phyloP scores from a whole-genome alignment of 148 eudicot species.

The Fagopyrum homotropicum region DNA sequence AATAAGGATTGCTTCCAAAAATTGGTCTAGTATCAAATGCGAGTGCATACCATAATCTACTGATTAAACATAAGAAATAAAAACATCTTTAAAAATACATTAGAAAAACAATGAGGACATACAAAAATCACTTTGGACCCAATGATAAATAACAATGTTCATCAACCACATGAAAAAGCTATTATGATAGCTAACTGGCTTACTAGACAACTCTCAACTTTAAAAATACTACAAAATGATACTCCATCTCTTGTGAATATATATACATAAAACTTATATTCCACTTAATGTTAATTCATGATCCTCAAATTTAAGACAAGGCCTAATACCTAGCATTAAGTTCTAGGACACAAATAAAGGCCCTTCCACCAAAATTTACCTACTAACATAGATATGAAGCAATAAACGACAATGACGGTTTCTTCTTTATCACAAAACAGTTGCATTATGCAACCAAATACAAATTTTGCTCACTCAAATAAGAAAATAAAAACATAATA shows the following conservation, averaged over 20 bases:
- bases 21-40: too few relatives aligned
- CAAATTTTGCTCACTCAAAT: neutral
- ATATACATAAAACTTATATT: too few relatives aligned
- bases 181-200: neutral
- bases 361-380: neutral
- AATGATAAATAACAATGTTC: neutral
- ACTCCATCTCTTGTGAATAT: neutral
- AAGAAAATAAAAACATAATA: neutral
- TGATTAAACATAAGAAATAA: slow-evolving; percentile 3
- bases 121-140: neutral
- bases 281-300: neutral
- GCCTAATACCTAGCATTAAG: too few relatives aligned
- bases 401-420: neutral
- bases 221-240: neutral
- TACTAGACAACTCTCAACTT: neutral
- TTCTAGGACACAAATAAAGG: neutral
- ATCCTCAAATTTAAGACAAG: too few relatives aligned
- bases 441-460: neutral
- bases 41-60: slow-evolving; percentile 41
- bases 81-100: neutral
- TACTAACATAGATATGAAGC: neutral
- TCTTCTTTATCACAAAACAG: neutral
- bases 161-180: neutral
- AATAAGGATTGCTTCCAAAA: too few relatives aligned
- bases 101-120: neutral